Evolutionary conservation across 495 filamentous ascomycete species (phyloP).

Genomic region (Penicillium nucicola): DNA sequence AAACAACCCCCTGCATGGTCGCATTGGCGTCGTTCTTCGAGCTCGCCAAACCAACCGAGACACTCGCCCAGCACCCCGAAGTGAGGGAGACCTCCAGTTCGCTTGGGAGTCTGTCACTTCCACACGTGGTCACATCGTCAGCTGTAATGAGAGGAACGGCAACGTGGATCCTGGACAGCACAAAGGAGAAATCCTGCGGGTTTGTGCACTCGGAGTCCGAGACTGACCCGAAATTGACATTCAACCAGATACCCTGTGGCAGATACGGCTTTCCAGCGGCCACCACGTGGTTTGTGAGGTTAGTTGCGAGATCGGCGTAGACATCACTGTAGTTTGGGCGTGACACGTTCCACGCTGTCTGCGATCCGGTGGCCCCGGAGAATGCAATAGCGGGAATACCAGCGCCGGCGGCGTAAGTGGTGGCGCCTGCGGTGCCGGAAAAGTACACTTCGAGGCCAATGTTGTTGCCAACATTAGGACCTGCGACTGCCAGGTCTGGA

Average conservation of each 20-base stretch:
- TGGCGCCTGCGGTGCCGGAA: conserved; percentile 63
- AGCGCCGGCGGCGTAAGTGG: conserved; percentile 51
- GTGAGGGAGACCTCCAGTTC: conserved; percentile 48
- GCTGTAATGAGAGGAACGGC: conserved; percentile 46
- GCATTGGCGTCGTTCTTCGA: conserved; percentile 57
- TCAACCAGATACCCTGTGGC: conserved; percentile 56
- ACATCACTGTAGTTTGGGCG: conserved; percentile 49
- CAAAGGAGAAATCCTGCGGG: conserved; percentile 53
- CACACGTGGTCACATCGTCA: conserved; percentile 56
- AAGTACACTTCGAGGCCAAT: conserved; percentile 49
- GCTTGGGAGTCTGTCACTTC: conserved; percentile 51
- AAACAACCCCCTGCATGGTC: conserved; percentile 51
- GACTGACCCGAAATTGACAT: conserved; percentile 62
- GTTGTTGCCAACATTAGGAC: conserved; percentile 62
- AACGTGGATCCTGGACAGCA: conserved; percentile 56
- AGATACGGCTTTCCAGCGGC: conserved; percentile 58
- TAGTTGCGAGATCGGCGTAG: conserved; percentile 59
- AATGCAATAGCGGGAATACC: conserved; percentile 65
- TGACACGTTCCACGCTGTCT: conserved; percentile 48
- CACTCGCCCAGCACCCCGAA: conserved; percentile 55
- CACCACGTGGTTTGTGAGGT: conserved; percentile 51
- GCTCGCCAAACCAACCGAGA: conserved; percentile 59
- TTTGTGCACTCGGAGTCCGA: conserved; percentile 41
- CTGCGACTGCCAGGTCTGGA: conserved; percentile 59
- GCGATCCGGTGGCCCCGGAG: conserved; percentile 48